These are phyloP conservation scores for Ceratocystis harringtonii DNA, from an alignment of 2,329 filamentous ascomycete genomes.

Conservation along the genomic window DNA sequence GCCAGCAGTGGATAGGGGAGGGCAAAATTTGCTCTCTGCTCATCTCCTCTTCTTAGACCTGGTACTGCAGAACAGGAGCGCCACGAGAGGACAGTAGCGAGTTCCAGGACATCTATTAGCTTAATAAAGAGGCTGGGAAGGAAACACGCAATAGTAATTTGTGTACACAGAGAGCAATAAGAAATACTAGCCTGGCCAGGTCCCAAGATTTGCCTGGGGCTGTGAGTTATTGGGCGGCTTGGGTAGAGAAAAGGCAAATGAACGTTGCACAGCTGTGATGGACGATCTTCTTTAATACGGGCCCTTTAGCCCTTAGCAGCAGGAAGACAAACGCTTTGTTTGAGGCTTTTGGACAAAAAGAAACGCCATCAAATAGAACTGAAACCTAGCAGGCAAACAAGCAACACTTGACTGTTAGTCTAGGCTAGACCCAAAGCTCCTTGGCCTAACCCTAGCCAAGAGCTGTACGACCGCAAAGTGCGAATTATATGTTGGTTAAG, in stretches of 20 bases:
- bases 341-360: background rate
- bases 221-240: too few species aligned
- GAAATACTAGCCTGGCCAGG: background rate
- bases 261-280: background rate
- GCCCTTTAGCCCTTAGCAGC: background rate
- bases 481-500: background rate
- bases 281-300: background rate
- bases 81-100: too few species aligned
- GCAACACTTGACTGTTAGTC: background rate
- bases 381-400: background rate
- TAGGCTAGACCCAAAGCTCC: background rate
- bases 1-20: too few species aligned
- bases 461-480: background rate
- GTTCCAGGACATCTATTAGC: too few species aligned
- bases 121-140: too few species aligned
- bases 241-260: too few species aligned
- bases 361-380: background rate
- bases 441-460: background rate
- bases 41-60: too few species aligned
- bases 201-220: background rate
- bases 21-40: too few species aligned
- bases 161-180: too few species aligned
- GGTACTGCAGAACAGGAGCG: too few species aligned
- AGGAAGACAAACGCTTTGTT: constrained; percentile 1
- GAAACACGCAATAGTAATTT: too few species aligned